phyloP scores from a whole-genome alignment of 306 rosid species.

The Fragaria nilgerrensis region DNA sequence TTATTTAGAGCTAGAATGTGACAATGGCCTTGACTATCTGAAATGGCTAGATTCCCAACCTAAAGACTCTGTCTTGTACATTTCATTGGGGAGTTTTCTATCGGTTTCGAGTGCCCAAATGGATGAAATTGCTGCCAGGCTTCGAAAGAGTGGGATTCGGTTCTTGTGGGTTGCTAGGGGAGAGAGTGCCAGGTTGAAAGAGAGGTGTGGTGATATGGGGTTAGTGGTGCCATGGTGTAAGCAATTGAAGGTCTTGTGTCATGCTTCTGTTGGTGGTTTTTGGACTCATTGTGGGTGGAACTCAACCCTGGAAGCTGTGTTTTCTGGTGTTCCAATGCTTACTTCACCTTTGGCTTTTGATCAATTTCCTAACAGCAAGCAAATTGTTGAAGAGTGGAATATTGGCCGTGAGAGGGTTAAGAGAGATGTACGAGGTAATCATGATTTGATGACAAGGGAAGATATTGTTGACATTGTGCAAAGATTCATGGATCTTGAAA shows the following conservation, averaged over 20 bases:
- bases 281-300: conserved; percentile 31
- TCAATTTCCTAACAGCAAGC: conserved; percentile 25
- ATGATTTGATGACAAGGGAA: conserved; percentile 24
- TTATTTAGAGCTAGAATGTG: conserved; percentile 27
- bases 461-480: conserved; percentile 31
- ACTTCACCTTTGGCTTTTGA: conserved; percentile 23
- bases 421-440: conserved; percentile 4
- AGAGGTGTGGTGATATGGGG: conserved; percentile 14
- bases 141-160: conserved; percentile 24
- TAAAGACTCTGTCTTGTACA: conserved; percentile 48
- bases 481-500: conserved; percentile 38
- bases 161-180: conserved; percentile 56
- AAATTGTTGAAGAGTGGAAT: conserved; percentile 23
- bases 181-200: conserved; percentile 33
- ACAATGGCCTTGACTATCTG: conserved; percentile 23
- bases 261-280: conserved; percentile 27
- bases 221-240: conserved; percentile 29
- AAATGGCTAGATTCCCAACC: conserved; percentile 62
- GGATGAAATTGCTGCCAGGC: conserved; percentile 43
- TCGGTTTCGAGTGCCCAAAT: conserved; percentile 45
- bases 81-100: conserved; percentile 56
- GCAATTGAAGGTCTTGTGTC: conserved; percentile 27
- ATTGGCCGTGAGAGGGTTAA: conserved; percentile 11
- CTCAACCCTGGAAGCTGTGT: conserved; percentile 20
- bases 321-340: conserved; percentile 16